Evolutionary conservation across 2,329 filamentous ascomycete species (phyloP).

Genomic region (Arthrobotrys megalospora): DNA sequence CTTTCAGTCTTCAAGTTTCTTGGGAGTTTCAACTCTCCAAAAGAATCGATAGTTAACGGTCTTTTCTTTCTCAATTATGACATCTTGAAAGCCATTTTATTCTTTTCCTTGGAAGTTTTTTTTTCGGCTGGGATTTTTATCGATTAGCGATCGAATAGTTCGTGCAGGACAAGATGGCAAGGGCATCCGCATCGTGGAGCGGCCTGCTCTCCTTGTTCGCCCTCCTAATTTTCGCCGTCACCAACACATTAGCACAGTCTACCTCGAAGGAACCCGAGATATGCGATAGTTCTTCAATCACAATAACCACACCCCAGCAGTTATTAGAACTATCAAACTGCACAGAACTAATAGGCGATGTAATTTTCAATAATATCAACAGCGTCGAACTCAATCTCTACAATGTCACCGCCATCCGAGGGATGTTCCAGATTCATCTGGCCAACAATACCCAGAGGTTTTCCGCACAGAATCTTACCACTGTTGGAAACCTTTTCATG

Average conservation of each 20-base stretch:
- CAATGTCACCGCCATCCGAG: constrained; percentile 38
- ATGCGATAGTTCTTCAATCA: constrained; percentile 47
- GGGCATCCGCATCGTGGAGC: constrained; percentile 32
- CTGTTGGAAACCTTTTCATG: constrained; percentile 56
- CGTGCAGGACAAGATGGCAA: constrained; percentile 38
- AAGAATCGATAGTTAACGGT: not conserved
- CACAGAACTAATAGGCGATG: constrained; percentile 47
- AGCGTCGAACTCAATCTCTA: constrained; percentile 47
- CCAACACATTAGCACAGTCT: constrained; percentile 45
- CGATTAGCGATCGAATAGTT: constrained; percentile 11
- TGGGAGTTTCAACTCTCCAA: constrained; percentile 11
- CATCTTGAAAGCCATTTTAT: constrained; percentile 24
- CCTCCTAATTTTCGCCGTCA: constrained; percentile 37
- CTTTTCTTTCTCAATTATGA: constrained; percentile 33
- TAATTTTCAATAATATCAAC: constrained; percentile 50
- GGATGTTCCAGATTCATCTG: constrained; percentile 57
- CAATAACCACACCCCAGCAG: constrained; percentile 39
- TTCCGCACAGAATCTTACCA: constrained; percentile 49
- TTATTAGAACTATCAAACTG: constrained; percentile 48
- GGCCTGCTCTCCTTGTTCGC: constrained; percentile 42
- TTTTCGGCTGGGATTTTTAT: constrained; percentile 10
- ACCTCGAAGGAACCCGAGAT: constrained; percentile 32
- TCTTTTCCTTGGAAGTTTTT: constrained; percentile 21
- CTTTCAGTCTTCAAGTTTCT: not conserved
- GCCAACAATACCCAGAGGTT: constrained; percentile 49